phyloP scores from a whole-genome alignment of 192 early-diverging fungal species.

The Umbelopsis vinacea region DNA sequence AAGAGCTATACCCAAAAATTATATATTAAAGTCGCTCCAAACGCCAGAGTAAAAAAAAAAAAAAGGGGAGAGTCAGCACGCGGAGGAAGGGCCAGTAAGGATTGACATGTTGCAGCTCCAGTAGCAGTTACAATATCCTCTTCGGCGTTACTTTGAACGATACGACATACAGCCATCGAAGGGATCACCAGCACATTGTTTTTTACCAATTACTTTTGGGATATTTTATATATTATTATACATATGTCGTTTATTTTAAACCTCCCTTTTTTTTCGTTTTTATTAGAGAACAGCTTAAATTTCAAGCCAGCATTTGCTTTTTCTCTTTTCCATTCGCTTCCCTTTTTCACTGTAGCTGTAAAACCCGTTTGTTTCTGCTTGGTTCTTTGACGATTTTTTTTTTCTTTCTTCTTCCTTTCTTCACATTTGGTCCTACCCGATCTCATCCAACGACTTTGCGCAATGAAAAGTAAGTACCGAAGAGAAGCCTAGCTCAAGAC shows the following conservation, averaged over 20 bases:
- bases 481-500: not conserved
- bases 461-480: conserved; percentile 1
- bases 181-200: conserved; percentile 9
- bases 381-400: too few relatives aligned
- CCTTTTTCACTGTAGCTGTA: not conserved
- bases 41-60: not conserved
- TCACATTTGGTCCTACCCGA: not conserved
- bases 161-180: not conserved
- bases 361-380: too few relatives aligned
- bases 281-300: not conserved
- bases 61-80: not conserved
- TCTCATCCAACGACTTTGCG: not conserved
- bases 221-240: conserved; percentile 2
- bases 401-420: too few relatives aligned
- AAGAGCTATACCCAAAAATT: too few relatives aligned
- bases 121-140: conserved; percentile 4
- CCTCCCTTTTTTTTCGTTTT: conserved; percentile 8
- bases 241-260: not conserved
- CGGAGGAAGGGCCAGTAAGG: conserved; percentile 20
- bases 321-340: not conserved
- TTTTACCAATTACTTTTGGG: not conserved
- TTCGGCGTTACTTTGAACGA: conserved; percentile 14
- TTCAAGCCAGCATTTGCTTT: not conserved
- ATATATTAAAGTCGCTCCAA: too few relatives aligned
- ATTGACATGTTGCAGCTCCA: conserved; percentile 18